A percentile compares a stretch with the other conserved stretches of the same genome.
Evolutionary conservation across 805 yeast genomes (phyloP).

Genomic region (Aciculoconidium aculeatum): DNA sequence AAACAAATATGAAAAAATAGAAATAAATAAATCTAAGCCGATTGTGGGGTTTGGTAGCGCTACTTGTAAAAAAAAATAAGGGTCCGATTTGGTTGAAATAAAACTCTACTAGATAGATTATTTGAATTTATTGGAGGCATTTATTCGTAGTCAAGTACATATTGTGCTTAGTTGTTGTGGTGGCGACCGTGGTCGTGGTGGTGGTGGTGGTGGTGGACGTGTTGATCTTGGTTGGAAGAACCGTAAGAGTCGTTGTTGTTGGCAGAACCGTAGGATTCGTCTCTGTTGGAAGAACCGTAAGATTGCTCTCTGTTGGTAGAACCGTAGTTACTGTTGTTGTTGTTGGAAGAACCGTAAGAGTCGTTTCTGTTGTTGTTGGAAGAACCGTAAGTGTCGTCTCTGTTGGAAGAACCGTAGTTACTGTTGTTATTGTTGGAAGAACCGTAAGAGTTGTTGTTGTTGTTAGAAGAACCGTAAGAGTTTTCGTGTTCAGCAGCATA

Average conservation of each 20-base stretch:
- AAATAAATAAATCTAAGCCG: too few species aligned
- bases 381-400: constrained; percentile 5
- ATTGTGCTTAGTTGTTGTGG: too few species aligned
- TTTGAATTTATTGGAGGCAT: too few species aligned
- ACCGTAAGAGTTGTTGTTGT: constrained; percentile 5
- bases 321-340: constrained; percentile 1
- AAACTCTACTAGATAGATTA: too few species aligned
- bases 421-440: constrained; percentile 4
- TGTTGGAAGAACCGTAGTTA: constrained; percentile 4
- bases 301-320: constrained; percentile 4
- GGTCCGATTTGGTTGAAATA: too few species aligned
- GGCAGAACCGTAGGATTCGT: constrained; percentile 3
- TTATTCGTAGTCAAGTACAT: too few species aligned
- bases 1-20: too few species aligned
- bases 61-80: too few species aligned
- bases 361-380: constrained; percentile 3
- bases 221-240: constrained; percentile 3
- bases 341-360: constrained; percentile 3
- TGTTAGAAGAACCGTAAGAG: constrained; percentile 8
- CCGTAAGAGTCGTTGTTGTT: constrained; percentile 1
- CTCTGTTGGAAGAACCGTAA: constrained; percentile 3
- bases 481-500: constrained; percentile 9
- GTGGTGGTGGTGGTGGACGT: constrained; percentile 6
- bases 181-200: constrained; percentile 6
- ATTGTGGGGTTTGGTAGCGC: too few species aligned